Evolutionary conservation across 345 rosid genomes (phyloP).

Genomic region (Atalantia buxifolia): DNA sequence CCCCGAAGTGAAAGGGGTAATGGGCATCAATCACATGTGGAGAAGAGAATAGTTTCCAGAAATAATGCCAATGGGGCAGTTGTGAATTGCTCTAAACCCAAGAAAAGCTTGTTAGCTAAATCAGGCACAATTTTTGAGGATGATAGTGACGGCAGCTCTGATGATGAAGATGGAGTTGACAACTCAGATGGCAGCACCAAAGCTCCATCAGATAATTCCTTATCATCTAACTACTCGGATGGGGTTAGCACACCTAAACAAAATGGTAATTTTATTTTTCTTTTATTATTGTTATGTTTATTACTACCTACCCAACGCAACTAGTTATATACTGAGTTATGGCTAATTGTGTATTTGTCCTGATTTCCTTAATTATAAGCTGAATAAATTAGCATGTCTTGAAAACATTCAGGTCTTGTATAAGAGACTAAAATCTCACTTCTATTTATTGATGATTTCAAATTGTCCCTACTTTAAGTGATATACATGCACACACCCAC

Average conservation of each 20-base stretch:
- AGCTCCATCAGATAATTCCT: constrained; percentile 51
- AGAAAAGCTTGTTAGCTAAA: constrained; percentile 40
- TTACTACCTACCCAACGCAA: constrained; percentile 6
- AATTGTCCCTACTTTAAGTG: not conserved
- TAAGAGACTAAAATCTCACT: not conserved
- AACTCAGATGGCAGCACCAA: constrained; percentile 51
- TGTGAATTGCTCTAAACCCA: constrained; percentile 26
- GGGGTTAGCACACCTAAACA: constrained; percentile 47
- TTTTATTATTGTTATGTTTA: not conserved
- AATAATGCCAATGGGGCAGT: constrained; percentile 25
- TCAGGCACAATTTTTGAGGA: constrained; percentile 44
- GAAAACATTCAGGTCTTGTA: not conserved
- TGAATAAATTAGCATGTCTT: not conserved
- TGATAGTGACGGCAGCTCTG: constrained; percentile 33
- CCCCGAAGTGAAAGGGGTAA: constrained; percentile 15
- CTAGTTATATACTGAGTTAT: constrained; percentile 7
- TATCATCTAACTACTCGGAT: constrained; percentile 42
- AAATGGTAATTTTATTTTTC: constrained; percentile 42
- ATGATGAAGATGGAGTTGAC: constrained; percentile 27
- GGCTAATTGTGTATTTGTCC: not conserved
- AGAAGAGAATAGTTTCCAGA: constrained; percentile 23
- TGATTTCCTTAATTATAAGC: not conserved
- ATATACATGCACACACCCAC: no score
- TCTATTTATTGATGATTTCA: not conserved
- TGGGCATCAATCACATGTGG: constrained; percentile 13